A percentile compares a stretch with the other conserved stretches of the same genome.
phyloP scores from a whole-genome alignment of 2,329 filamentous ascomycete species.

The Colletotrichum eremochloae region DNA sequence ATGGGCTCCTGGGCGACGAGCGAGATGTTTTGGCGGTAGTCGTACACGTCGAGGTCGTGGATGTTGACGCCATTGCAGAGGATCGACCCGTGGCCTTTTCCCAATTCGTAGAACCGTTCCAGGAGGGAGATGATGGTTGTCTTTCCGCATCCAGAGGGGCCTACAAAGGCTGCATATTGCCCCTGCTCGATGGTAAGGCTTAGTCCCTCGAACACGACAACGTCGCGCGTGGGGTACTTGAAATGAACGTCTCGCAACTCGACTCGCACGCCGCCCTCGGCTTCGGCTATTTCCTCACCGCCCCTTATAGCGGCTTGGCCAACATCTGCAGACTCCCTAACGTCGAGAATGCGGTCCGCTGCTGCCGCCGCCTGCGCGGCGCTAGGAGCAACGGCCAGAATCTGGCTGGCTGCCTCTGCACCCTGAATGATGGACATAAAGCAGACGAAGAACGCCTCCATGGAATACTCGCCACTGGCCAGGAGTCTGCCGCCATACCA shows the following conservation, averaged over 20 bases:
- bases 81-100: conserved; percentile 58
- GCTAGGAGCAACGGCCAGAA: conserved; percentile 76
- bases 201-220: conserved; percentile 45
- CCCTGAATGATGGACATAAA: conserved; percentile 78
- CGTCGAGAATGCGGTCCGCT: conserved; percentile 71
- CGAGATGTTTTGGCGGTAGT: conserved; percentile 59
- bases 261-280: conserved; percentile 39
- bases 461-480: conserved; percentile 49
- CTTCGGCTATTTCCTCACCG: conserved; percentile 43
- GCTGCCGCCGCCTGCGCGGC: conserved; percentile 71
- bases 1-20: conserved; percentile 66
- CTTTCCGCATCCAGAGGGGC: conserved; percentile 63
- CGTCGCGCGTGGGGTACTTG: conserved; percentile 45
- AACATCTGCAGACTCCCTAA: conserved; percentile 59
- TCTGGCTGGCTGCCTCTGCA: conserved; percentile 75
- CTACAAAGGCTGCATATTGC: conserved; percentile 61
- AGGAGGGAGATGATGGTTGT: conserved; percentile 66
- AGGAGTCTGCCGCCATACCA: conserved; percentile 59
- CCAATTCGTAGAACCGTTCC: conserved; percentile 67
- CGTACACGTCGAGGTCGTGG: conserved; percentile 52
- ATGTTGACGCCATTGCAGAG: conserved; percentile 54
- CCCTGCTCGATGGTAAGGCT: conserved; percentile 52
- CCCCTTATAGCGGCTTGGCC: conserved; percentile 47
- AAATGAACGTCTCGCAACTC: conserved; percentile 45
- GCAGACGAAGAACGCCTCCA: conserved; percentile 66